Conservation (phyloP, 2,329 filamentous ascomycete genomes). For the Clarireedia homoeocarpa region DNA sequence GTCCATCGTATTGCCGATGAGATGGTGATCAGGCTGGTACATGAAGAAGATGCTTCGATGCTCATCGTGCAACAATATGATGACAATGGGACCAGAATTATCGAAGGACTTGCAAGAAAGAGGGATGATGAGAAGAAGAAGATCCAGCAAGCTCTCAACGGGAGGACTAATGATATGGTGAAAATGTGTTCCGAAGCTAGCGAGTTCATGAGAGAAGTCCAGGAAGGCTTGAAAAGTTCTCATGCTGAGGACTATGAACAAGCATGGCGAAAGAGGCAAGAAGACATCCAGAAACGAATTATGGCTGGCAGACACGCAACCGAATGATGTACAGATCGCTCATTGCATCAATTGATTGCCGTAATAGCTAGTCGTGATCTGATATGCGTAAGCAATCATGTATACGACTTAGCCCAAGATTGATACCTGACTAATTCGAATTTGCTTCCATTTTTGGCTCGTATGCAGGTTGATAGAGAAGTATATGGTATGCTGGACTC, state of each 20-base stretch:
- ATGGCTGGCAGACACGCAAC: slow-evolving; percentile 9
- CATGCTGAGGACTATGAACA: slow-evolving; percentile 14
- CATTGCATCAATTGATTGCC: not conserved
- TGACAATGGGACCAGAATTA: slow-evolving; percentile 22
- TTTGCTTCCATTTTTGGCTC: too few species aligned
- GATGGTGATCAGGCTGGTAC: slow-evolving; percentile 24
- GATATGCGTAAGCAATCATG: too few species aligned
- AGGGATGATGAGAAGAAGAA: slow-evolving; percentile 13
- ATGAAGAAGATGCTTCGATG: slow-evolving; percentile 25
- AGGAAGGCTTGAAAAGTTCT: slow-evolving; percentile 14
- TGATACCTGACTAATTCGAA: too few species aligned
- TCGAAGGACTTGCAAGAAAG: slow-evolving; percentile 15
- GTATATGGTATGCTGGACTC: too few species aligned
- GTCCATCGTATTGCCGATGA: slow-evolving; percentile 27
- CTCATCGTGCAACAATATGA: slow-evolving; percentile 25
- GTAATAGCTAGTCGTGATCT: too few species aligned
- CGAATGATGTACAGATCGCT: not conserved
- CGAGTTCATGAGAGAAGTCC: slow-evolving; percentile 10
- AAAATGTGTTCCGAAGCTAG: slow-evolving; percentile 17
- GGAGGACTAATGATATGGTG: slow-evolving; percentile 18
- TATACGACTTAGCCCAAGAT: too few species aligned
- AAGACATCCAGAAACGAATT: slow-evolving; percentile 17
- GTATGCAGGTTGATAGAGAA: too few species aligned
- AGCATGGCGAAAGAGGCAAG: slow-evolving; percentile 23
- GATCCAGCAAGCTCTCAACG: slow-evolving; percentile 13